Evolutionary conservation across 2,329 filamentous ascomycete genomes (phyloP).

Genomic region (Penicillium glabrum): DNA sequence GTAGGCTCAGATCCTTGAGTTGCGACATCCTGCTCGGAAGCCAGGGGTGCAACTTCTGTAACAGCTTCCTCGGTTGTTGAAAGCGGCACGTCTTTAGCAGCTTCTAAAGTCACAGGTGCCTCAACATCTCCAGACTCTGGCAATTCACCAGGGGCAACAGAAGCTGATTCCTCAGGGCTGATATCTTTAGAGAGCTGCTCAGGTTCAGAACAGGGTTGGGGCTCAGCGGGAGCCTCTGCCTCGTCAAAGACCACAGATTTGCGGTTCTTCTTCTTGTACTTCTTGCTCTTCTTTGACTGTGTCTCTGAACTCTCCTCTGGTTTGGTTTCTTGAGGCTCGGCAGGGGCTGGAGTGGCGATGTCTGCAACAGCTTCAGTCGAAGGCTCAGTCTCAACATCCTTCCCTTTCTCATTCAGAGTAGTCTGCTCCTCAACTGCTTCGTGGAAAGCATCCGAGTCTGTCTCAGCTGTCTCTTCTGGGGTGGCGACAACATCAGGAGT

Average conservation of each 20-base stretch:
- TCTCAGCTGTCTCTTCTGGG: constrained; percentile 10
- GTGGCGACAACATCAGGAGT: neutral
- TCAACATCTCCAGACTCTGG: constrained; percentile 3
- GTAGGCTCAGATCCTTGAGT: constrained; percentile 6
- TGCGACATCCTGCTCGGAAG: neutral
- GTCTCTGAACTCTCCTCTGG: constrained; percentile 5
- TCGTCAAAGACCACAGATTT: constrained; percentile 20
- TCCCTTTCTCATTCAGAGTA: neutral
- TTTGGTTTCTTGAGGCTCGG: neutral
- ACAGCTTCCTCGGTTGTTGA: neutral
- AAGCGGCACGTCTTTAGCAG: neutral
- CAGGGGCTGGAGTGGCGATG: neutral
- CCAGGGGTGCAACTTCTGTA: constrained; percentile 1
- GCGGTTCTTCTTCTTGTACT: constrained; percentile 24
- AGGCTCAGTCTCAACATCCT: constrained; percentile 1
- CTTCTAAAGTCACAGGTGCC: constrained; percentile 6
- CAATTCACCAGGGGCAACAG: constrained; percentile 2
- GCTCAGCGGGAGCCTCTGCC: neutral
- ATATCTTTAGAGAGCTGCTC: neutral
- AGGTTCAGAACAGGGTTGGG: constrained; percentile 2
- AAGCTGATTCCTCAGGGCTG: constrained; percentile 6
- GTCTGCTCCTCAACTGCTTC: constrained; percentile 20
- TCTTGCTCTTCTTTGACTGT: constrained; percentile 18
- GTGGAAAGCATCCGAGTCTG: constrained; percentile 18
- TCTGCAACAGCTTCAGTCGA: neutral